phyloP scores from a whole-genome alignment of 495 filamentous ascomycete species.

The Jackrogersella multiformis region DNA sequence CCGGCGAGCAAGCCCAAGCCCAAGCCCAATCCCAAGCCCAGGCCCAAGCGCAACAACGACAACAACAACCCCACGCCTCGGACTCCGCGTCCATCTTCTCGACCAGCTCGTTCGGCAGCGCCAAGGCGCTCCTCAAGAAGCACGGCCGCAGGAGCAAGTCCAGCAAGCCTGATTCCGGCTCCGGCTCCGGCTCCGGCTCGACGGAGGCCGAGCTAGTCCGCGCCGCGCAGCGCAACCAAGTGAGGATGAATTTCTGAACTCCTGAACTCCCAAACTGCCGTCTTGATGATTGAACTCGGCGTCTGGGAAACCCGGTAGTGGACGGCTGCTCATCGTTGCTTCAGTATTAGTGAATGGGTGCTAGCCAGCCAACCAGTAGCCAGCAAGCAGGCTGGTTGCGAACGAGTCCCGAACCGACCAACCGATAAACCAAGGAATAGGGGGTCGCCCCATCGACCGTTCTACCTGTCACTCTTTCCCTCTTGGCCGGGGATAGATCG shows the following conservation, averaged over 20 bases:
- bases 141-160: conserved; percentile 7
- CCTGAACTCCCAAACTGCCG: too few relatives aligned
- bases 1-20: conserved; percentile 19
- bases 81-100: conserved; percentile 46
- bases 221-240: conserved; percentile 25
- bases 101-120: conserved; percentile 45
- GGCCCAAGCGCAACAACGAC: too few relatives aligned
- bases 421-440: neutral
- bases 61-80: conserved; percentile 3
- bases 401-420: neutral
- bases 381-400: neutral
- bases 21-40: too few relatives aligned
- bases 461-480: neutral
- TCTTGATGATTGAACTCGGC: too few relatives aligned
- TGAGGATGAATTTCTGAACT: conserved; percentile 30
- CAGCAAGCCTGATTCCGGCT: neutral
- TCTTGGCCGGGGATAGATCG: too few relatives aligned
- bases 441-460: neutral
- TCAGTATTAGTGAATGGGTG: neutral
- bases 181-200: neutral
- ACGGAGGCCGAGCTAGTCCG: conserved; percentile 20
- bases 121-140: conserved; percentile 44
- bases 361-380: too few relatives aligned
- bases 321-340: neutral
- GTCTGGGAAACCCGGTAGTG: too few relatives aligned